These are phyloP conservation scores for Thalia dealbata DNA, from an alignment of 176 grass and related monocot species.

Conservation along the genomic window DNA sequence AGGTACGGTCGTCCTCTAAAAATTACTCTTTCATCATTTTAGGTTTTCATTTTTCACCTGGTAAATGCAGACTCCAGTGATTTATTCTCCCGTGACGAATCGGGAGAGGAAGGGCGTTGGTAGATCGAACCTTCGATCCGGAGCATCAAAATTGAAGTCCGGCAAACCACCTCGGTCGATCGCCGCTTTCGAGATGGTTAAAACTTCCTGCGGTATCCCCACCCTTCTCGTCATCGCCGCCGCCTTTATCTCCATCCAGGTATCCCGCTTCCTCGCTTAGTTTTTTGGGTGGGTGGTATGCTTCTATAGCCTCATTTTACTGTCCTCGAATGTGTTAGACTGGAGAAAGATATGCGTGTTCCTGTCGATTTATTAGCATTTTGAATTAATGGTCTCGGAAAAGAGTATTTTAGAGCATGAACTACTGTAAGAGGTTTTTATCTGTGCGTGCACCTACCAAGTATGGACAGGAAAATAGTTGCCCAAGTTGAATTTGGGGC, in stretches of 20 bases:
- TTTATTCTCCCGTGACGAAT: too few species aligned
- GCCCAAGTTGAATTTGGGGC: too few species aligned
- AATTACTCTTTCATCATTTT: too few species aligned
- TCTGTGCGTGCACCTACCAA: too few species aligned
- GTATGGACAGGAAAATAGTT: too few species aligned
- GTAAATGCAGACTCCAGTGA: too few species aligned
- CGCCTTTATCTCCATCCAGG: conserved; percentile 94
- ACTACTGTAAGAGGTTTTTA: too few species aligned
- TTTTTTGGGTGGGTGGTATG: neutral
- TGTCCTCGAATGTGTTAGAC: neutral
- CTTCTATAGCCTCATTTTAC: neutral
- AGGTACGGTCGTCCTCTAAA: too few species aligned
- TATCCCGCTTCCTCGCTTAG: conserved; percentile 9
- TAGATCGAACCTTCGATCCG: neutral
- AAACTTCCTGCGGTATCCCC: conserved; percentile 38
- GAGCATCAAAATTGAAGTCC: neutral
- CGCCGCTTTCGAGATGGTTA: conserved; percentile 37
- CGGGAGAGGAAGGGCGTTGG: neutral
- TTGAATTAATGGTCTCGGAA: neutral
- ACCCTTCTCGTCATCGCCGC: conserved; percentile 43
- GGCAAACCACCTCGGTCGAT: neutral
- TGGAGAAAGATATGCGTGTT: neutral
- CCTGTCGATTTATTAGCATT: neutral
- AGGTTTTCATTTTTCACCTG: too few species aligned
- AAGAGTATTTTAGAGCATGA: neutral